Conservation (phyloP, 495 filamentous ascomycete genomes). For the Aspergillus egyptiacus region DNA sequence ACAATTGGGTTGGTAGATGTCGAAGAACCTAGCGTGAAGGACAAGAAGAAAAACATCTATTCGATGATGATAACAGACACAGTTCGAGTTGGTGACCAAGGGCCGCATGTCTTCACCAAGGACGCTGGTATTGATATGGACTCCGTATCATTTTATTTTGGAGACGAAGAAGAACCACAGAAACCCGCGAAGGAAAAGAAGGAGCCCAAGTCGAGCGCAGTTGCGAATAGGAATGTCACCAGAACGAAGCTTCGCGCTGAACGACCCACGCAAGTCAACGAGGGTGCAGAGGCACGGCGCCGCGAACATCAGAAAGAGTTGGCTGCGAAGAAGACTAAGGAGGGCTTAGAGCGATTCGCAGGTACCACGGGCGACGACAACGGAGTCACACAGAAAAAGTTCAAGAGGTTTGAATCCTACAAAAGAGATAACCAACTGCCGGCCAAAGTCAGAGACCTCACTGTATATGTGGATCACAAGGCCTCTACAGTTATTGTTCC, state of each 20-base stretch:
- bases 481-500: slow-evolving; percentile 86
- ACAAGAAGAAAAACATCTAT: slow-evolving; percentile 80
- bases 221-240: slow-evolving; percentile 86
- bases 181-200: slow-evolving; percentile 64
- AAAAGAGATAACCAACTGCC: slow-evolving; percentile 97
- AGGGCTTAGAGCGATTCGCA: slow-evolving; percentile 77
- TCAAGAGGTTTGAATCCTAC: slow-evolving; percentile 98
- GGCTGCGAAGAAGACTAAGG: slow-evolving; percentile 77
- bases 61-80: slow-evolving; percentile 90
- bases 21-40: slow-evolving; percentile 72
- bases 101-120: slow-evolving; percentile 80
- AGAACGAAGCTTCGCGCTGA: slow-evolving; percentile 91
- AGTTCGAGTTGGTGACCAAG: slow-evolving; percentile 71
- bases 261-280: slow-evolving; percentile 74
- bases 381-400: slow-evolving; percentile 88
- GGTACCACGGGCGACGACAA: slow-evolving; percentile 76
- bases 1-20: slow-evolving; percentile 84
- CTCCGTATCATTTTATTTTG: slow-evolving; percentile 94
- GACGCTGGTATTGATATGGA: slow-evolving; percentile 86
- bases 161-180: slow-evolving; percentile 72
- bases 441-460: slow-evolving; percentile 69
- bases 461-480: slow-evolving; percentile 84
- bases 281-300: slow-evolving; percentile 81
- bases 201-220: slow-evolving; percentile 72
- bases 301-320: slow-evolving; percentile 92